phyloP scores from a whole-genome alignment of 768 basidiomycete species.

The Collybia mongolica region DNA sequence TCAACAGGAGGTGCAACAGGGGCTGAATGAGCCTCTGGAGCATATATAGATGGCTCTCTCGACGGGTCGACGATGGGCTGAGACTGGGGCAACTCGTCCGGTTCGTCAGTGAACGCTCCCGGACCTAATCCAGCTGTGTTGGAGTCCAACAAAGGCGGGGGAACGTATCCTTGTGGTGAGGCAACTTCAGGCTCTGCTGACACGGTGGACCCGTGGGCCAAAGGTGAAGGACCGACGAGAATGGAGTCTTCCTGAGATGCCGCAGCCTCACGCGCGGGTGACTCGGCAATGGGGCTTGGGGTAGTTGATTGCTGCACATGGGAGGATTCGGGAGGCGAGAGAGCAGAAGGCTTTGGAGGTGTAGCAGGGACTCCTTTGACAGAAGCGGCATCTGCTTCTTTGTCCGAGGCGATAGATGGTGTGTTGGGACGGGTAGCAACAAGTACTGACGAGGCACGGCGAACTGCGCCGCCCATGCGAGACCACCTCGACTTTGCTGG shows the following conservation, averaged over 20 bases:
- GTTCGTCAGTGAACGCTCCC: conserved; percentile 52
- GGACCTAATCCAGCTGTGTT: conserved; percentile 34
- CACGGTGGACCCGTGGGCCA: conserved; percentile 28
- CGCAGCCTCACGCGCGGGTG: conserved; percentile 58
- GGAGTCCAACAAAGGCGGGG: conserved; percentile 38
- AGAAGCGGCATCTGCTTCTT: conserved; percentile 23
- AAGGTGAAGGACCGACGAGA: conserved; percentile 39
- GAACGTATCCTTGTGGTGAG: conserved; percentile 26
- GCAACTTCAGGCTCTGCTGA: conserved; percentile 9
- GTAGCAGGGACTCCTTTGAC: conserved; percentile 20
- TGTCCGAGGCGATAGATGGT: conserved; percentile 23
- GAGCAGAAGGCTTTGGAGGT: conserved; percentile 13
- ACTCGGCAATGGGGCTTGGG: conserved; percentile 72
- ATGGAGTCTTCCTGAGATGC: conserved; percentile 29
- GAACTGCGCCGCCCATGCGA: conserved; percentile 59
- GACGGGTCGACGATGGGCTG: conserved; percentile 28
- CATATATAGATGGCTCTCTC: conserved; percentile 15
- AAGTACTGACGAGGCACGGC: conserved; percentile 60
- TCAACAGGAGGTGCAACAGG: conserved; percentile 9
- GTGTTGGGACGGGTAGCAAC: conserved; percentile 34
- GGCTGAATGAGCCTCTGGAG: not conserved
- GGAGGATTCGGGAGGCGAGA: conserved; percentile 16
- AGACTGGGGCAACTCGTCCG: conserved; percentile 40
- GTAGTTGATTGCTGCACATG: conserved; percentile 15
- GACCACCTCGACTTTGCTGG: conserved; percentile 48